These are phyloP conservation scores for Anisodus tanguticus DNA, from an alignment of 257 asterid species.

Conservation along the genomic window DNA sequence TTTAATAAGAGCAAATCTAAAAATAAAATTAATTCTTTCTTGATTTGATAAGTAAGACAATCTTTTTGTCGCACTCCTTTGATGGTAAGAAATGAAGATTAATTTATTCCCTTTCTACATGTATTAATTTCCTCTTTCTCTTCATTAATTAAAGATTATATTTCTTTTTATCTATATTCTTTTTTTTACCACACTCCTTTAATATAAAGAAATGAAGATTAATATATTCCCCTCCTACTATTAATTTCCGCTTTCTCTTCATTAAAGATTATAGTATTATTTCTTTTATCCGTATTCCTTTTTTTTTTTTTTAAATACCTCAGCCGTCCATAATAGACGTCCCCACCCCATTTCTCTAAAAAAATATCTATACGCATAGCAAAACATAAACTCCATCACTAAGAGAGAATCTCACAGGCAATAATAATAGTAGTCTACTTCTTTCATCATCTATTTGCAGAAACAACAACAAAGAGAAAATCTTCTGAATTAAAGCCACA, in stretches of 20 bases:
- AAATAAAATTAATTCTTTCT: too few species aligned
- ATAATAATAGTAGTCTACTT: constrained; percentile 24
- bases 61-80: too few species aligned
- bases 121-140: too few species aligned
- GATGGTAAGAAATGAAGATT: too few species aligned
- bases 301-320: constrained; percentile 35
- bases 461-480: background rate
- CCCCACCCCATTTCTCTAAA: background rate
- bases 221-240: too few species aligned
- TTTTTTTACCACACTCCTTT: too few species aligned
- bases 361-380: constrained; percentile 40
- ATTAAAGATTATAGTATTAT: background rate
- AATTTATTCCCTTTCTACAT: too few species aligned
- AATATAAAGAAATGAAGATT: too few species aligned
- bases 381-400: constrained; percentile 21
- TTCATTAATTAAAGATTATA: too few species aligned
- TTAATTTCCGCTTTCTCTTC: background rate
- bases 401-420: constrained; percentile 37
- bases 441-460: constrained; percentile 34
- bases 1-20: too few species aligned
- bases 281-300: background rate
- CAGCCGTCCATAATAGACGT: constrained; percentile 63
- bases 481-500: constrained; percentile 29
- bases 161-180: too few species aligned
- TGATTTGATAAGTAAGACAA: too few species aligned